Base-by-base conservation (phyloP, 2,329 filamentous ascomycete genomes). In the Colletotrichum sojae region DNA sequence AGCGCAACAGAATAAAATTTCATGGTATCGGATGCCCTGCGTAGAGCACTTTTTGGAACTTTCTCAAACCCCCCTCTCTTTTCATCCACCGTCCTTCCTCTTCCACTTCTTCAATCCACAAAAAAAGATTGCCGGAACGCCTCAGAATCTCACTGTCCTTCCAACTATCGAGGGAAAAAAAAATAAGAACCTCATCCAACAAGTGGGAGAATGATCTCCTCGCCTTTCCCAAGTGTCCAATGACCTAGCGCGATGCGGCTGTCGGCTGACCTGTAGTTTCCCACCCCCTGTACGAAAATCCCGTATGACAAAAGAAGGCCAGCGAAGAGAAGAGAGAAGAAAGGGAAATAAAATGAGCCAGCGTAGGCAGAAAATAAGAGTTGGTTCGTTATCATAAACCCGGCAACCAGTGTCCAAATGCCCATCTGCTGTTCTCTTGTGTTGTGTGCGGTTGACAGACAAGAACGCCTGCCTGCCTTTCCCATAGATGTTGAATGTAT, bases 381-480 rank as follows among this genome's bases (percentile, higher is more conserved):
- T 54, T 20, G 18, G 60, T 48, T 53, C 46, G 20, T 64, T 15
- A 64, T 68, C 46, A 31, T 68, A 18, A 63, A 27, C 60, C 40
- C 18, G 60, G 53, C 61, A 64, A n/a, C 60, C 65, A 68, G 65
- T 68, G 65, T 60, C 53, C 31, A 36, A 36, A 36, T 36, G 31
- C 31, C 31, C 27, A 31, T 31, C 27, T 31, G 27, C 27, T 31
- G 27, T 31, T 6, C 31, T 36, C 10, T 8, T 36, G 31, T 31
- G 25, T 51, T 49, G 18, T 52, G 18, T 40, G 36, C 20, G 39
- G 46, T 20, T 59, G 16, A 13, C 40, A 43, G 40, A 43, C 27
- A 31, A 6, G 2, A 2, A 43, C 39, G 10, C 40, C 15, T 13
- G 40, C 40, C 40, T 18, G 16, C 43, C 40, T 58, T 58, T 20